Conservation (phyloP, 495 filamentous ascomycete species). For the Oleoguttula mirabilis region DNA sequence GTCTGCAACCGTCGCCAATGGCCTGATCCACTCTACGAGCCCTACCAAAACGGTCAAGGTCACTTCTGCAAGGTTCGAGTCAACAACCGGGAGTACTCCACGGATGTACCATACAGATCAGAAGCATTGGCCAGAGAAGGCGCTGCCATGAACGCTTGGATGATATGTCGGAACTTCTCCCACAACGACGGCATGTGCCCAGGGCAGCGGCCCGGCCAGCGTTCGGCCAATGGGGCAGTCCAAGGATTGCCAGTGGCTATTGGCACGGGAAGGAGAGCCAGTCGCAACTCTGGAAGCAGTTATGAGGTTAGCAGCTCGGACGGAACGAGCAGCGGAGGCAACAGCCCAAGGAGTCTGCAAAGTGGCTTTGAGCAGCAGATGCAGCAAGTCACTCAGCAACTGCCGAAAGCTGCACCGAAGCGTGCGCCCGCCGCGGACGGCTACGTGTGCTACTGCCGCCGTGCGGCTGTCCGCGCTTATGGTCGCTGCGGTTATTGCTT, state of each 20-base stretch:
- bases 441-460: constrained; percentile 14
- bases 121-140: constrained; percentile 80
- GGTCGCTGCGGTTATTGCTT: constrained; percentile 14
- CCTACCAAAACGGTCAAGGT: constrained; percentile 56
- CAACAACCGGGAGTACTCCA: constrained; percentile 93
- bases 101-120: constrained; percentile 69
- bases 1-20: constrained; percentile 92
- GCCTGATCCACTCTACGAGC: constrained; percentile 85
- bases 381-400: constrained; percentile 15
- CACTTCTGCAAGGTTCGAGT: constrained; percentile 87
- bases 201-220: constrained; percentile 51
- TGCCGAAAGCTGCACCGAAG: constrained; percentile 5
- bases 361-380: constrained; percentile 27
- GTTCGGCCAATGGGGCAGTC: constrained; percentile 61
- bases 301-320: constrained; percentile 28
- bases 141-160: constrained; percentile 91
- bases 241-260: constrained; percentile 76
- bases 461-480: constrained; percentile 11
- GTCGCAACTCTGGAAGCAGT: constrained; percentile 7
- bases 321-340: constrained; percentile 37
- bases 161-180: constrained; percentile 97
- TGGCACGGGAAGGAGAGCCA: constrained; percentile 43
- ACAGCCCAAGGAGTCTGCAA: constrained; percentile 44
- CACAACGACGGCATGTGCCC: constrained; percentile 91
- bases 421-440: neutral